Evolutionary conservation across 768 basidiomycete genomes (phyloP), one percentile per base, ranked within the genome.

Genomic region (Lactarius hengduanensis): DNA sequence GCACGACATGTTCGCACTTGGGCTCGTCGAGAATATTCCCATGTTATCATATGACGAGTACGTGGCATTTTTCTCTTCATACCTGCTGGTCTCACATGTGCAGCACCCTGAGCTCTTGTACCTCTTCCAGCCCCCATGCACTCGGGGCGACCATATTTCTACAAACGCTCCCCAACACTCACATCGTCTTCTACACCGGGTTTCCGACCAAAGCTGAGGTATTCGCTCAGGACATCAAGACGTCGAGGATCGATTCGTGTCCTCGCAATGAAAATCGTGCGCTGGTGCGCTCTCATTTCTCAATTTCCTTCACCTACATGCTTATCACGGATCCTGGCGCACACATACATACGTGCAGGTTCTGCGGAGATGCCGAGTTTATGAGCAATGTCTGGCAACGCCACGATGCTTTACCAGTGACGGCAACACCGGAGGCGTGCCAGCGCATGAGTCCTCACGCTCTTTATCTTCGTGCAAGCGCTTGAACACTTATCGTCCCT

Each of bases 21-120:
- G n/a, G n/a, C n/a, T n/a, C n/a, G n/a, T n/a, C n/a, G n/a, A n/a
- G n/a, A n/a, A n/a, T n/a, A n/a, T n/a, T n/a, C n/a, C n/a, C n/a
- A 95, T 92, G 96, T 74, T 95, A 95, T 71, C 88, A 94, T 69
- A 83, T 94, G 0, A 94, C 94, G 74, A 83, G 90, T 59, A 85
- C 89, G 80, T 95, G 91, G 71, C 43, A 78, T 74, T 22, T 18
- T 43, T 22, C 22, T n/a, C 38, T 28, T 45, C 40, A 45, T 45
- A 20, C 40, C 40, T 40, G 40, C 40, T 40, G 1, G 43, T 20
- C 57, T 50, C 32, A 53, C 26, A 62, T 11, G 11, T 60, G 30
- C 5, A 8, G 70, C 94, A 93, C 66, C 72, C 82, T 3, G 94
- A 97, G 73, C 30, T 96, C 1, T 81, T 96, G 13, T 82, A 92